phyloP scores from a whole-genome alignment of 108 stramenopile genomes.

The Stephanodiscus triporus region DNA sequence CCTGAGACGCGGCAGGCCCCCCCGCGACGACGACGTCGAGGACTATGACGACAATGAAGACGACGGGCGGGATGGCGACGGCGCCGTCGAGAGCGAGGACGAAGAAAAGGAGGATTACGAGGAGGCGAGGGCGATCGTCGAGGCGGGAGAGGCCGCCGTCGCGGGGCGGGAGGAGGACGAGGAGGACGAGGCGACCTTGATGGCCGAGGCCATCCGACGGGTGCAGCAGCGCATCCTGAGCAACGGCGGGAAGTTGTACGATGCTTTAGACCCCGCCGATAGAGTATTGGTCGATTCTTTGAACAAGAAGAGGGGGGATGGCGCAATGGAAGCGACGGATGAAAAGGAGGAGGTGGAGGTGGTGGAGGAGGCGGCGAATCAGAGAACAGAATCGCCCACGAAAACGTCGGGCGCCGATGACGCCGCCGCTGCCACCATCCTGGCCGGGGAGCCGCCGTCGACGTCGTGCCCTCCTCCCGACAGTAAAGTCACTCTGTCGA shows the following conservation, averaged over 20 bases:
- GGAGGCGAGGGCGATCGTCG: neutral
- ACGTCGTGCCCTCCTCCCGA: too few species aligned
- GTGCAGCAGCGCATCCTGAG: constrained; percentile 37
- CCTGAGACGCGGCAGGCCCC: constrained; percentile 15
- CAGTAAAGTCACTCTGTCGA: neutral
- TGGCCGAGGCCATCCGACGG: constrained; percentile 46
- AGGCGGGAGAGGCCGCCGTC: neutral
- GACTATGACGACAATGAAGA: constrained; percentile 9
- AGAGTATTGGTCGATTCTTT: constrained; percentile 27
- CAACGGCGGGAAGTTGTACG: constrained; percentile 31
- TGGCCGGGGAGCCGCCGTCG: too few species aligned
- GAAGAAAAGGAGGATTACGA: constrained; percentile 11
- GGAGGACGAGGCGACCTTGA: constrained; percentile 22
- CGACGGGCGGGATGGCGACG: constrained; percentile 3
- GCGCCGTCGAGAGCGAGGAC: constrained; percentile 4
- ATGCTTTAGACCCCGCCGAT: constrained; percentile 15
- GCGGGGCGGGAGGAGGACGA: neutral
- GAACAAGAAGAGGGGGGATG: constrained; percentile 7
- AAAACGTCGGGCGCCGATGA: neutral
- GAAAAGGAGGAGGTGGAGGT: neutral
- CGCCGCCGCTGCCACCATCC: too few species aligned
- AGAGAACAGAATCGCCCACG: neutral
- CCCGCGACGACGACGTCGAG: neutral
- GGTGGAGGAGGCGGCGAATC: neutral
- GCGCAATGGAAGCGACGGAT: neutral